Percentiles rank a stretch among this genome's conserved stretches.
Evolutionary conservation across 2,329 filamentous ascomycete species (phyloP).

Genomic region (Epichloe elymi): DNA sequence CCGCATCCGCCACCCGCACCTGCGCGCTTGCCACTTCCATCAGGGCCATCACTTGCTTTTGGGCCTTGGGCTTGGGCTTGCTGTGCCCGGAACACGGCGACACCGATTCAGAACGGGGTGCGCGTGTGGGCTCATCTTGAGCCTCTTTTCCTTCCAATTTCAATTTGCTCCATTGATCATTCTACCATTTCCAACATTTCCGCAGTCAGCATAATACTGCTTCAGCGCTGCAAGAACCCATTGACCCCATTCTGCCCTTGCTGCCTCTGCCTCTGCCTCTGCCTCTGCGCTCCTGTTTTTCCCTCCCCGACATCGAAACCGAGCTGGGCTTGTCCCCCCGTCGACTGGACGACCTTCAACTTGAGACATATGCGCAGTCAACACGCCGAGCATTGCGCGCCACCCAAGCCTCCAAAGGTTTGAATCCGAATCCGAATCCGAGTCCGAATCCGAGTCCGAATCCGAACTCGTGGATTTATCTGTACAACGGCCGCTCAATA

Average conservation of each 20-base stretch:
- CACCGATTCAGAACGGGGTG: not conserved
- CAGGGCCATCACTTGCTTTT: too few species aligned
- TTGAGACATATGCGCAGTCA: conserved; percentile 1
- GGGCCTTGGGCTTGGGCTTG: too few species aligned
- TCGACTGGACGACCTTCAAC: not conserved
- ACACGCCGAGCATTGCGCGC: not conserved
- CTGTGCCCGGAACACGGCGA: not conserved
- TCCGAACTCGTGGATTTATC: not conserved
- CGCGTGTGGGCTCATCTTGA: conserved; percentile 2
- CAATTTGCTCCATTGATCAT: not conserved
- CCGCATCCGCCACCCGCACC: too few species aligned
- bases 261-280: not conserved
- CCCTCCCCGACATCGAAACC: not conserved
- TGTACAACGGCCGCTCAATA: not conserved
- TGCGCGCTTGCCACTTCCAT: too few species aligned
- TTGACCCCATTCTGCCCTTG: not conserved
- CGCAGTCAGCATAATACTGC: not conserved
- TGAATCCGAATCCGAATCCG: not conserved
- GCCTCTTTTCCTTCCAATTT: not conserved
- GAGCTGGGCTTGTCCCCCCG: not conserved
- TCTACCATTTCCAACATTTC: not conserved
- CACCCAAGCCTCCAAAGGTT: not conserved
- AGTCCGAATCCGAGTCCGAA: not conserved
- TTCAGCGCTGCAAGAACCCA: not conserved
- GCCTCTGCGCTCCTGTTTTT: not conserved